Base-by-base conservation (phyloP, 257 asterid species). In the Solanum piurae region DNA sequence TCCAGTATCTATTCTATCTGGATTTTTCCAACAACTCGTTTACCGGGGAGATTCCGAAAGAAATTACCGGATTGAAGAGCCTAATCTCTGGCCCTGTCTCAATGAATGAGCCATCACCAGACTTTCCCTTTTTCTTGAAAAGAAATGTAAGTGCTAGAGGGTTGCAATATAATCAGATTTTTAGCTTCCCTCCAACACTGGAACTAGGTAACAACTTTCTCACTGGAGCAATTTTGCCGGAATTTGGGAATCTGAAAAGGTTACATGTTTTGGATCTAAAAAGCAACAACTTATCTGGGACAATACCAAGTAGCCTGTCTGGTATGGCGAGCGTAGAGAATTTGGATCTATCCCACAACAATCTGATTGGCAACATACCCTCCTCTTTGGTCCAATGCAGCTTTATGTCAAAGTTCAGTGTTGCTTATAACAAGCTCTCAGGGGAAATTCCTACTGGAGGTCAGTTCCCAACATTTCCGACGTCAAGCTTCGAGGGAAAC, bases 1-100 rank as follows among this genome's bases (percentile, higher is more conserved):
- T 96, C 42, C 88, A 92, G 71, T 90, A 88, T 66, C 89, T 96
- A 27, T 96, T 96, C 88, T 96, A 96, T 86, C 83, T 96, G 92
- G 98, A 96, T 88, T 91, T 96, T 83, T 95, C 98, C 4, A 95
- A 96, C 86, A 96, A 96, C 91, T 88, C 95, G 23, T 86, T 96
- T 9, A 83, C 90, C 0, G 98, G 98, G 86, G 83, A 91, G 34
- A 93, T 95, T 73, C 98, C 98, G 0, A 90, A 68, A 83, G 94
- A 92, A 77, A 94, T 96, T 12, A 89, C 98, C 23, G 76, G 83
- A 80, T 83, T 96, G 87, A 88, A 88, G 72, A 90, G 95, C 89
- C 91, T 96, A 79, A 87, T 93, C 44, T 60, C 42, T 62, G 93
- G 93, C 25, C 92, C 83, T 80, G 87, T 86, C 62, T 89, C 90